Evolutionary conservation across 2,329 filamentous ascomycete genomes (phyloP).

Genomic region (Bertia moriformis): DNA sequence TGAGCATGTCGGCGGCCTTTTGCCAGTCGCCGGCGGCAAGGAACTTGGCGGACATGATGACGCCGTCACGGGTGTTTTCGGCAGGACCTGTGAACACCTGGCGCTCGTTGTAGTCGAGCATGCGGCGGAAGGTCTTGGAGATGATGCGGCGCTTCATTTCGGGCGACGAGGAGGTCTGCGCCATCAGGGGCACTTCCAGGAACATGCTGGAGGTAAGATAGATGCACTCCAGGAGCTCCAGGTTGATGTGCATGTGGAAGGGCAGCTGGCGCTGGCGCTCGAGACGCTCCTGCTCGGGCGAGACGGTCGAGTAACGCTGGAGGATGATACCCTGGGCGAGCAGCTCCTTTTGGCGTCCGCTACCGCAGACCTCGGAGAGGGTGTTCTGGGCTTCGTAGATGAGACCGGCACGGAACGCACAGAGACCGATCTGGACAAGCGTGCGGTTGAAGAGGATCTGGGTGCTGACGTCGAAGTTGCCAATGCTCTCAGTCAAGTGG

Average conservation of each 20-base stretch:
- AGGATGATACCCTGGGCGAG: constrained; percentile 97
- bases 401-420: constrained; percentile 90
- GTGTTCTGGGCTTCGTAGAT: constrained; percentile 97
- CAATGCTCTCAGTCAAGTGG: constrained; percentile 91
- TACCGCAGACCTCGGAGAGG: constrained; percentile 94
- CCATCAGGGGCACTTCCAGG: constrained; percentile 89
- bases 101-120: constrained; percentile 98
- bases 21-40: constrained; percentile 97
- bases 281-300: constrained; percentile 90
- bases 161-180: constrained; percentile 88
- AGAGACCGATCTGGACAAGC: constrained; percentile 91
- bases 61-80: constrained; percentile 96
- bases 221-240: constrained; percentile 93
- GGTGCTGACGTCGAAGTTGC: constrained; percentile 88
- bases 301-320: constrained; percentile 89
- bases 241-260: constrained; percentile 99
- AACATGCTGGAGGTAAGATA: constrained; percentile 99
- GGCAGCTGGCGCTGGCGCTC: constrained; percentile 95
- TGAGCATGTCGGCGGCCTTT: constrained; percentile 84
- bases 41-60: constrained; percentile 97
- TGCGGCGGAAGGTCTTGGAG: constrained; percentile 97
- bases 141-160: constrained; percentile 96
- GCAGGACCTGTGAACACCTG: constrained; percentile 98
- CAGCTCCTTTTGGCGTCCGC: constrained; percentile 92
- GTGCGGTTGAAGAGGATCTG: constrained; percentile 99